A percentile compares a stretch with the other conserved stretches of the same genome.
Conservation (phyloP, 73 alveolate species). For the Halteria grandinella region DNA sequence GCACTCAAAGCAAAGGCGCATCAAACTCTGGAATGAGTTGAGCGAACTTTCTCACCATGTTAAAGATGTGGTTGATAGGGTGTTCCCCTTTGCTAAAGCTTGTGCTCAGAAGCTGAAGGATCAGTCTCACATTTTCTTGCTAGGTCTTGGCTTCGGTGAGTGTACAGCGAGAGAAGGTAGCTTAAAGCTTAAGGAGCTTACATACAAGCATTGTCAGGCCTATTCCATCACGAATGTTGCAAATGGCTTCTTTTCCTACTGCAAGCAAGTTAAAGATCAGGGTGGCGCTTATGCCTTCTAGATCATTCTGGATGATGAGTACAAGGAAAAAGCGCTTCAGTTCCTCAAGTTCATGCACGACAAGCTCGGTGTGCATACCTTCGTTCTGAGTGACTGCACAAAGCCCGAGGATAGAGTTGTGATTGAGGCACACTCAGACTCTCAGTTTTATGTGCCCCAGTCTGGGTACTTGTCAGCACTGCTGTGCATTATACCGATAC, state of each 20-base stretch:
- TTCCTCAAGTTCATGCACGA: neutral
- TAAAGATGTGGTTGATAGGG: conserved; percentile 13
- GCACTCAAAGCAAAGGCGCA: conserved; percentile 9
- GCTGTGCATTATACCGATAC: conserved; percentile 86
- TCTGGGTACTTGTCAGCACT: conserved; percentile 85
- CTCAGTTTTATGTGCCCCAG: conserved; percentile 10
- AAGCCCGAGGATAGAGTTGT: neutral
- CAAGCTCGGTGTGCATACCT: neutral
- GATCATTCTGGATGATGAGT: conserved; percentile 69
- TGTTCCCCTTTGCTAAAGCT: conserved; percentile 1
- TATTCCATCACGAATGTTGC: neutral
- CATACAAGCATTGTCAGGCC: conserved; percentile 83
- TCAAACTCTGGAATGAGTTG: conserved; percentile 2
- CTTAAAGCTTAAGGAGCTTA: conserved; percentile 89
- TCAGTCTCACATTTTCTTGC: conserved; percentile 71
- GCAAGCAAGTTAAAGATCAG: conserved; percentile 20
- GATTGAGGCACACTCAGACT: neutral
- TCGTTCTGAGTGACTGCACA: conserved; percentile 14
- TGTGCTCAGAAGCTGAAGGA: conserved; percentile 59
- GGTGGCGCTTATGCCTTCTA: conserved; percentile 15
- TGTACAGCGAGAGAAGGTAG: conserved; percentile 98
- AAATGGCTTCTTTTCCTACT: conserved; percentile 27
- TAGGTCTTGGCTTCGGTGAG: conserved; percentile 93
- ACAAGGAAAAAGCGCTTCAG: neutral
- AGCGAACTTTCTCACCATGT: neutral